Conservation (phyloP, 495 filamentous ascomycete species). For the Aspergillus baeticus region DNA sequence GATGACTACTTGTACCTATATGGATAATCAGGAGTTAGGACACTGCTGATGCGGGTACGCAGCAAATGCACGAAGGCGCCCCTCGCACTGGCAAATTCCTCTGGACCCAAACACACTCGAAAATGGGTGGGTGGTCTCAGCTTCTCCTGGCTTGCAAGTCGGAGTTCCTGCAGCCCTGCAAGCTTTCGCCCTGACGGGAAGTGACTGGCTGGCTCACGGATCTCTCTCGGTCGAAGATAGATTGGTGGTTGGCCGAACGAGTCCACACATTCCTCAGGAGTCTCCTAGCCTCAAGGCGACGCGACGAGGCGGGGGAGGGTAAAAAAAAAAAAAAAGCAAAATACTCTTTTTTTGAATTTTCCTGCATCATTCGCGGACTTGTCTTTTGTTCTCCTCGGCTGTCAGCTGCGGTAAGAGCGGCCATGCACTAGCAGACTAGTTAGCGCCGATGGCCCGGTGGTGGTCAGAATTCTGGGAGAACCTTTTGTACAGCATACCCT, state of each 20-base stretch:
- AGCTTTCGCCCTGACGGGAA: background rate
- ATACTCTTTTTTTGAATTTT: background rate
- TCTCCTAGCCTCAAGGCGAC: background rate
- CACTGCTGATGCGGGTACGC: slow-evolving; percentile 1
- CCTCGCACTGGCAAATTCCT: background rate
- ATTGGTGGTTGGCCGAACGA: background rate
- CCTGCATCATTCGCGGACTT: background rate
- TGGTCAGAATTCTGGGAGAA: background rate
- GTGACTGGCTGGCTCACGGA: background rate
- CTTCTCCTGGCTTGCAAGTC: background rate
- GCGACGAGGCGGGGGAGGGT: background rate
- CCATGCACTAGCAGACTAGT: slow-evolving; percentile 2
- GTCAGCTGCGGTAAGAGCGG: slow-evolving; percentile 17
- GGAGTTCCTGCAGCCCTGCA: slow-evolving; percentile 8
- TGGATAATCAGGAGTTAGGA: background rate
- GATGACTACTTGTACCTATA: slow-evolving; percentile 9
- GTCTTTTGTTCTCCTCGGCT: background rate
- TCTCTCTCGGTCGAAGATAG: background rate
- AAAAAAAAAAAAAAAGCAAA: slow-evolving; percentile 2
- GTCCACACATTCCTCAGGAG: background rate
- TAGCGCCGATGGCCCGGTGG: background rate
- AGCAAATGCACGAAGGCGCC: slow-evolving; percentile 1
- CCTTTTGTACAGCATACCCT: background rate
- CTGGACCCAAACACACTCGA: background rate
- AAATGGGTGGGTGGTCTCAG: background rate